phyloP scores from a whole-genome alignment of 805 yeast species.

The Diddensiella santjacobensis region DNA sequence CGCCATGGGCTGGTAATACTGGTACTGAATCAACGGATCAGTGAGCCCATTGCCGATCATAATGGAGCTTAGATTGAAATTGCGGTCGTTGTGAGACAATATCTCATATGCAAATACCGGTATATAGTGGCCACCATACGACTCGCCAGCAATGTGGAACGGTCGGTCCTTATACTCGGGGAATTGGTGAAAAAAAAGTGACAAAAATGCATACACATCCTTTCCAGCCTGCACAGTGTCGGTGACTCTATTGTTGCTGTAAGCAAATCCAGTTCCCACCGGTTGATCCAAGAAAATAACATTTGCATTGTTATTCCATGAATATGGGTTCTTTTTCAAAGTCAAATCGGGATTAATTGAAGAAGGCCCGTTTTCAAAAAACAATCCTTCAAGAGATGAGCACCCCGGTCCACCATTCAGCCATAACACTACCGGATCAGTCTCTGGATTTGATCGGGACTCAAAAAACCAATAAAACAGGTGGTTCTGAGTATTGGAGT shows the following conservation, averaged over 20 bases:
- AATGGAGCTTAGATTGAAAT: slow-evolving; percentile 68
- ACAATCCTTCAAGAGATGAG: slow-evolving; percentile 82
- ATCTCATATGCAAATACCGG: slow-evolving; percentile 71
- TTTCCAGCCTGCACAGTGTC: slow-evolving; percentile 78
- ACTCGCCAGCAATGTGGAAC: slow-evolving; percentile 90
- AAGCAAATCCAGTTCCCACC: slow-evolving; percentile 86
- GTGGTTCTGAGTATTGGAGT: slow-evolving; percentile 66
- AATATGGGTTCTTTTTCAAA: slow-evolving; percentile 73
- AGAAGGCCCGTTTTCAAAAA: slow-evolving; percentile 91
- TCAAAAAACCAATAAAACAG: slow-evolving; percentile 94
- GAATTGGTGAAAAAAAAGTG: slow-evolving; percentile 77
- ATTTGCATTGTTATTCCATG: slow-evolving; percentile 91
- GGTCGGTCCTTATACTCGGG: slow-evolving; percentile 57
- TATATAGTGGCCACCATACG: slow-evolving; percentile 91
- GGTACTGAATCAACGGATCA: slow-evolving; percentile 74
- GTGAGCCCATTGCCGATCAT: slow-evolving; percentile 92
- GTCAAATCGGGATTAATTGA: slow-evolving; percentile 58
- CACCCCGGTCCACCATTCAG: slow-evolving; percentile 97
- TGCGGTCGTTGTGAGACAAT: slow-evolving; percentile 42
- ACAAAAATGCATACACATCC: slow-evolving; percentile 82
- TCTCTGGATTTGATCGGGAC: slow-evolving; percentile 79
- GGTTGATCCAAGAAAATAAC: slow-evolving; percentile 94
- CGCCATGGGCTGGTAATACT: slow-evolving; percentile 87
- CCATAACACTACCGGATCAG: slow-evolving; percentile 88
- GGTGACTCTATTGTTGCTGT: slow-evolving; percentile 61